Evolutionary conservation across 805 yeast species (phyloP).

Genomic region (Lipomyces yamanashiensis): DNA sequence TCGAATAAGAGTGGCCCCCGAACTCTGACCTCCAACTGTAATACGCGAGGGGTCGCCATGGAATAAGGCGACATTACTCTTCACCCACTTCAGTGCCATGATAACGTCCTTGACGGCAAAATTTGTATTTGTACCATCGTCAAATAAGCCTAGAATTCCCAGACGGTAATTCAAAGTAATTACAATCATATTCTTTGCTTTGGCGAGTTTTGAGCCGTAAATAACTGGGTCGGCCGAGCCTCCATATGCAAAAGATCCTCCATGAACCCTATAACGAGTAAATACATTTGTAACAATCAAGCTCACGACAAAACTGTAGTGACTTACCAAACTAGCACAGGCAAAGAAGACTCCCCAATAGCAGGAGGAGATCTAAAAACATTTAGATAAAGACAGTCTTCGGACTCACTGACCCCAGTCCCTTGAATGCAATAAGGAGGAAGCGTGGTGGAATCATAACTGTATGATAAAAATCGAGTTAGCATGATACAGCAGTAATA

Average conservation of each 20-base stretch:
- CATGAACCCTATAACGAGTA: constrained; percentile 47
- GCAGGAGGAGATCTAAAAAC: constrained; percentile 28
- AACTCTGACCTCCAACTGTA: constrained; percentile 47
- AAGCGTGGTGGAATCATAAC: constrained; percentile 27
- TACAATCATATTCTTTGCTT: constrained; percentile 36
- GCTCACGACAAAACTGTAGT: neutral
- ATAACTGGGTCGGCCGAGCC: constrained; percentile 41
- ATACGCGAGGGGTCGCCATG: constrained; percentile 45
- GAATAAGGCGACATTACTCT: constrained; percentile 41
- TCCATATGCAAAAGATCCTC: constrained; percentile 47
- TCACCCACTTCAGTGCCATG: constrained; percentile 45
- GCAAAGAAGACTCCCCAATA: constrained; percentile 4
- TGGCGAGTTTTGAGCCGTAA: constrained; percentile 39
- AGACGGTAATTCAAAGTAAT: constrained; percentile 38
- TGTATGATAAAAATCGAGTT: neutral
- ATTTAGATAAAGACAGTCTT: constrained; percentile 36
- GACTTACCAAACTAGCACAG: constrained; percentile 29
- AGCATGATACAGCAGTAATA: neutral
- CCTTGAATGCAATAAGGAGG: constrained; percentile 35
- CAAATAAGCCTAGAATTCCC: constrained; percentile 36
- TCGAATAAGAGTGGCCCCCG: constrained; percentile 42
- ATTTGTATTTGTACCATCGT: constrained; percentile 33
- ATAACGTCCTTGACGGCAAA: constrained; percentile 33
- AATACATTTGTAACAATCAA: constrained; percentile 35
- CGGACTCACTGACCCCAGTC: constrained; percentile 19